phyloP scores from a whole-genome alignment of 768 basidiomycete genomes.

The Leccinum variicolor region DNA sequence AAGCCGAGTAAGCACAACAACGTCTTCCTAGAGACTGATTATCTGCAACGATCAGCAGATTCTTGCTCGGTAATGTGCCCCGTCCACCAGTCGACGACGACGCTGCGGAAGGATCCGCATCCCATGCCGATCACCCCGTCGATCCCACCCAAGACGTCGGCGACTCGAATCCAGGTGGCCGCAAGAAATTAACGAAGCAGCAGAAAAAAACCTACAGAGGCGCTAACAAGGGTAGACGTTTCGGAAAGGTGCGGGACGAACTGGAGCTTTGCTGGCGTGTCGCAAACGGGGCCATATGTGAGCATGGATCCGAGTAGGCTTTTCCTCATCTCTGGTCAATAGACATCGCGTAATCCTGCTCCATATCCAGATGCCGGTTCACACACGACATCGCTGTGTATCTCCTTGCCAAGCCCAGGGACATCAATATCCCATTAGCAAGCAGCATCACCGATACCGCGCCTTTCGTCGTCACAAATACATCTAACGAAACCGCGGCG shows the following conservation, averaged over 20 bases:
- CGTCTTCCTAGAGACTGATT: background rate
- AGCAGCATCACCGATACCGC: conserved; percentile 41
- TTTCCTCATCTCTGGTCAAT: background rate
- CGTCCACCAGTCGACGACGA: conserved; percentile 47
- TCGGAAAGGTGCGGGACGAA: conserved; percentile 75
- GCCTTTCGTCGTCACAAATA: conserved; percentile 45
- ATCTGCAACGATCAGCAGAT: conserved; percentile 31
- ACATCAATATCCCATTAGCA: conserved; percentile 58
- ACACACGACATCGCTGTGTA: conserved; percentile 78
- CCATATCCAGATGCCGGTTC: conserved; percentile 59
- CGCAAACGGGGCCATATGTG: conserved; percentile 67
- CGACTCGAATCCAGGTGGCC: conserved; percentile 20
- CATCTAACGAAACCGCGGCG: background rate
- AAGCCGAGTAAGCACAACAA: conserved; percentile 41
- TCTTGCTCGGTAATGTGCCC: conserved; percentile 32
- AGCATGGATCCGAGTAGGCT: conserved; percentile 61
- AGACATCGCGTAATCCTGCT: background rate
- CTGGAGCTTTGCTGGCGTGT: conserved; percentile 80
- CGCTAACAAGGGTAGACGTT: conserved; percentile 79
- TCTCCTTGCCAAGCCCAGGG: conserved; percentile 69
- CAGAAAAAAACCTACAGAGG: conserved; percentile 74
- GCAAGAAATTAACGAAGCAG: conserved; percentile 52
- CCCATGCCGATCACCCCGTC: conserved; percentile 22
- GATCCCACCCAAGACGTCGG: conserved; percentile 33
- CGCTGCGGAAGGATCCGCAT: conserved; percentile 60